Evolutionary conservation across 768 basidiomycete species (phyloP), one percentile per base, ranked within the genome.

Genomic region (Crassisporium funariophilum): DNA sequence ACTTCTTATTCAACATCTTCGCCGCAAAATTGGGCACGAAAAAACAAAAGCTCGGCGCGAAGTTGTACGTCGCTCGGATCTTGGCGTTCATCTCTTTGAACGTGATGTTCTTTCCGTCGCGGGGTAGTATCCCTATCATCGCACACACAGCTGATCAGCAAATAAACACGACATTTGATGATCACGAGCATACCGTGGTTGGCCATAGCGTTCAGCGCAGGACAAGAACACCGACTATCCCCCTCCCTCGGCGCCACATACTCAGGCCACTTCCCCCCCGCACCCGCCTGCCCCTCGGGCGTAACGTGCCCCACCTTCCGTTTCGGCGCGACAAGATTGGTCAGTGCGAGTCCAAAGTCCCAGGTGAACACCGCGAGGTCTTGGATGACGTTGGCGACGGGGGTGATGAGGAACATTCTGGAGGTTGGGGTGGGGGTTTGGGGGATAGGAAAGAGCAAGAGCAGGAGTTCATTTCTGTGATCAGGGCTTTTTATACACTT

Each of bases 151-250:
- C 7, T 42, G 44, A 37, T 29, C 2, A 36, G 23, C 20, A 35
- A 20, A 11, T 21, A 10, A 20, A 8, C 13, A 34, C 16, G 11
- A 11, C 5, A 74, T 68, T 68, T 35, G 71, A 3, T 31, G 71
- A 51, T 72, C 69, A 34, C 4, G 4, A 6, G 49, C 68, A 23
- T 29, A 89, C 89, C 90, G 50, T 91, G 89, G 60, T 91, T 91
- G 5, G 89, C 87, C 79, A 92, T 71, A 0, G 86, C 84, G 54
- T 92, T 91, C 48, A 91, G 61, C 10, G 78, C 87, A 1, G 88
- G 88, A 53, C 88, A 91, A 1, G 83, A 78, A 50, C 79, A 79
- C 2, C 89, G 72, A 56, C 87, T 88, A 54, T 90, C 88, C 1
- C 78, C 79, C 7, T 81, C 73, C 46, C 63, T 65, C 8, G 86